phyloP scores from a whole-genome alignment of 1,284 basidiomycete species.

The Irpex rosettiformis region DNA sequence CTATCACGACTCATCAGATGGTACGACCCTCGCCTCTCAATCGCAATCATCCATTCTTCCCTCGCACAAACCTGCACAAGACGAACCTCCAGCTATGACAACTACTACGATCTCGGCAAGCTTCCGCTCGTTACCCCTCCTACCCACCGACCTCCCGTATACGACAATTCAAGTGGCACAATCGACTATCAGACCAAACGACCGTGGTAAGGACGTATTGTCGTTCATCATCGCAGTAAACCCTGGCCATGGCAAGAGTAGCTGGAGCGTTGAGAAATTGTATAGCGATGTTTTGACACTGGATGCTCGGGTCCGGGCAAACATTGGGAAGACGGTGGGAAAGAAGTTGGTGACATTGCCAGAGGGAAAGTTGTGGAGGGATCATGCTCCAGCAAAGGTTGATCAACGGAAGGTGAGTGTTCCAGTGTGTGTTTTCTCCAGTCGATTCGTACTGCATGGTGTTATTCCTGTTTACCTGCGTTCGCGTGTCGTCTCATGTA shows the following conservation, averaged over 20 bases:
- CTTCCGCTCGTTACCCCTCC: slow-evolving; percentile 71
- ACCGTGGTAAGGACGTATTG: slow-evolving; percentile 83
- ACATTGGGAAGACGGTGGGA: slow-evolving; percentile 64
- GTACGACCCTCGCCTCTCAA: slow-evolving; percentile 10
- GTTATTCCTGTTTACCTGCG: not conserved
- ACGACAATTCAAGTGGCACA: slow-evolving; percentile 64
- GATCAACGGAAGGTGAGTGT: slow-evolving; percentile 87
- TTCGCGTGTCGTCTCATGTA: not conserved
- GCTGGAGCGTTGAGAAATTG: slow-evolving; percentile 92
- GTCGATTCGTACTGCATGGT: not conserved
- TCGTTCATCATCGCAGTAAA: slow-evolving; percentile 75
- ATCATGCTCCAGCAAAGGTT: slow-evolving; percentile 94
- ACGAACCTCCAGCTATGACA: slow-evolving; percentile 18
- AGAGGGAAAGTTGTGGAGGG: slow-evolving; percentile 92
- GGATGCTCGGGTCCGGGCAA: slow-evolving; percentile 66
- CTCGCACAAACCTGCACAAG: slow-evolving; percentile 6
- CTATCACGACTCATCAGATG: slow-evolving; percentile 4
- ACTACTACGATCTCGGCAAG: slow-evolving; percentile 26
- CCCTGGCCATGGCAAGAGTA: slow-evolving; percentile 61
- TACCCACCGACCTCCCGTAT: slow-evolving; percentile 61
- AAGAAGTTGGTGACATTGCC: slow-evolving; percentile 83
- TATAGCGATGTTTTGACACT: slow-evolving; percentile 88
- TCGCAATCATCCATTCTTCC: slow-evolving; percentile 22
- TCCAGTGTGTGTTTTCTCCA: not conserved
- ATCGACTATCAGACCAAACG: slow-evolving; percentile 80